Evolutionary conservation across 2,329 filamentous ascomycete genomes (phyloP), one percentile per base, ranked within the genome.

Genomic region (Aspergillus tubingensis): DNA sequence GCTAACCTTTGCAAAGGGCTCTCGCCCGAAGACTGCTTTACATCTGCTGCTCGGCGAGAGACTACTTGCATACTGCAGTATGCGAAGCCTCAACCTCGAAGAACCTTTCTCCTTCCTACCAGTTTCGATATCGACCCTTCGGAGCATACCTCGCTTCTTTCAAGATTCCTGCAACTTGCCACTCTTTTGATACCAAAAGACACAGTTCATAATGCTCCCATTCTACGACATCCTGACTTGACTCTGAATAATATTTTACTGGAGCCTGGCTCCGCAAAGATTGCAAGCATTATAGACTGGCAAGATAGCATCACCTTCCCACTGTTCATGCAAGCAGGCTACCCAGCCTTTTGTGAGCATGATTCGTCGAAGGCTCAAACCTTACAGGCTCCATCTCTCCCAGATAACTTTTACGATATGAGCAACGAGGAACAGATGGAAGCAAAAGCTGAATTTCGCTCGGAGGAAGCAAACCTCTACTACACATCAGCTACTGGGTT

Each of bases 221-320:
- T 62, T 21, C 62, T 74, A 8, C 62, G 69, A 65, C 65, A 73
- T 49, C 69, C 67, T 3, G 67, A 72, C 59, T 53, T 74, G 8
- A 73, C 68, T 53, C 55, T 71, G 3, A 54, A 54, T 3, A 72
- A 73, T 21, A 72, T 72, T 38, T 51, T 71, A 11, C 55, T 73
- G 1, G 64, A 50, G 8, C 71, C 68, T 43, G 53, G 63, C 1
- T 71, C 69, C 30, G 66, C 62, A 6, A 65, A 69, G 58, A 70
- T 72, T 48, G 51, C 58, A 21, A 65, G 68, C 50, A 68, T 73
- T 7, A 72, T 71, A 44, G 64, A 73, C 57, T 72, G 63, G 70
- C 67, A 73, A 47, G 69, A 73, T 65, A 54, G 68, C 2, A 51
- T 64, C 8, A 63, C 70, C 57, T 66, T 69, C 25, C 68, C 67